These are phyloP conservation scores for Rhizoclosmatium sp. DNA, from an alignment of 192 early-diverging fungal species.

Conservation along the genomic window DNA sequence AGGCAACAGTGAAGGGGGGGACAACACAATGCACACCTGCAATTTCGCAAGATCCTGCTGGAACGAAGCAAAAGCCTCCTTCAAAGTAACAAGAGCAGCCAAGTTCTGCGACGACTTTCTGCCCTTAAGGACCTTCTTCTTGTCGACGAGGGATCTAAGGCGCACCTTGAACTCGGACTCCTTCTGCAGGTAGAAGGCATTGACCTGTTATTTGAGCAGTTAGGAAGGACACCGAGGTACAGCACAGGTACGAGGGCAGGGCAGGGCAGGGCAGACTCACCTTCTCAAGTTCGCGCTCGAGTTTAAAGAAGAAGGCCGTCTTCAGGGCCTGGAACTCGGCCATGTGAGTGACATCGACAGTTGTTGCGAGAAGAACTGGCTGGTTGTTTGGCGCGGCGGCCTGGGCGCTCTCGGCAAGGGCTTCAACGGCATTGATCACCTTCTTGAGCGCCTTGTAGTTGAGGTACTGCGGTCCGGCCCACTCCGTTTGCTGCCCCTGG, in stretches of 20 bases:
- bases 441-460: conserved; percentile 99
- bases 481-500: conserved; percentile 90
- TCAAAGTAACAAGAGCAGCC: conserved; percentile 74
- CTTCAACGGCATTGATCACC: conserved; percentile 77
- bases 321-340: conserved; percentile 81
- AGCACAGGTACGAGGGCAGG: background rate
- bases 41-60: conserved; percentile 94
- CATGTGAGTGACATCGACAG: conserved; percentile 23
- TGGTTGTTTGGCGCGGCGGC: background rate
- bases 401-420: conserved; percentile 22
- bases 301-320: conserved; percentile 95
- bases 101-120: conserved; percentile 50
- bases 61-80: conserved; percentile 91
- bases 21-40: conserved; percentile 67
- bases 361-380: background rate
- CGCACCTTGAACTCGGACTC: conserved; percentile 93
- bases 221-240: background rate
- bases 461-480: conserved; percentile 88
- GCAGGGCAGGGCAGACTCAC: conserved; percentile 31
- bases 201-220: conserved; percentile 68
- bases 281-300: conserved; percentile 98
- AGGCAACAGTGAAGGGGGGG: background rate
- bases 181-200: conserved; percentile 95
- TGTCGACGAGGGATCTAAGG: conserved; percentile 71
- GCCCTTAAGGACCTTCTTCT: conserved; percentile 45